A percentile compares a stretch with the other conserved stretches of the same genome.
Evolutionary conservation across 768 basidiomycete genomes (phyloP).

Genomic region (Calocybe gangraenosa): DNA sequence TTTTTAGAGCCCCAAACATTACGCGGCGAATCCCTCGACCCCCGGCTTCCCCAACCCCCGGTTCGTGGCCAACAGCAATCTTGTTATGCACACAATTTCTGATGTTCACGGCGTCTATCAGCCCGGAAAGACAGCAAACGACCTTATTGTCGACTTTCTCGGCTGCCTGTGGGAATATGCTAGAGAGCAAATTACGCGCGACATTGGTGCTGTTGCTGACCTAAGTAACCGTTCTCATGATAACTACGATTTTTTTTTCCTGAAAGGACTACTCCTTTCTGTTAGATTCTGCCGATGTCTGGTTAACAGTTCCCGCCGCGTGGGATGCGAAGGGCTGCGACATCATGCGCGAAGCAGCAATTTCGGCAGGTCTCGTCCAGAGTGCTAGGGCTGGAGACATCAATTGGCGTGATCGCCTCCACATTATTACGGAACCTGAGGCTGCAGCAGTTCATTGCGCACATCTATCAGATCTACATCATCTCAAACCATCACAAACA

Average conservation of each 20-base stretch:
- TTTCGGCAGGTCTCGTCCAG: slow-evolving; percentile 75
- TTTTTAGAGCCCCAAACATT: slow-evolving; percentile 81
- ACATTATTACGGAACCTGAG: slow-evolving; percentile 80
- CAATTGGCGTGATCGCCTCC: slow-evolving; percentile 75
- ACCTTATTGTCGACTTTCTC: slow-evolving; percentile 82
- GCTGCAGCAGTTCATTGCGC: slow-evolving; percentile 92
- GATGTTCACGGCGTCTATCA: slow-evolving; percentile 23
- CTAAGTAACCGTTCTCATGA: slow-evolving; percentile 55
- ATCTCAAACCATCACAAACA: slow-evolving; percentile 73
- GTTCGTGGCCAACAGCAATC: slow-evolving; percentile 38
- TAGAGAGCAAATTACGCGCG: slow-evolving; percentile 80
- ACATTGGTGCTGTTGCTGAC: slow-evolving; percentile 84
- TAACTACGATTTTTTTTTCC: background rate
- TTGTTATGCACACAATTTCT: slow-evolving; percentile 9
- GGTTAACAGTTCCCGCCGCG: slow-evolving; percentile 85
- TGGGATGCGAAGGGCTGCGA: slow-evolving; percentile 87
- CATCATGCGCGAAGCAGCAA: slow-evolving; percentile 83
- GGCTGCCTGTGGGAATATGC: slow-evolving; percentile 84
- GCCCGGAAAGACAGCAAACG: slow-evolving; percentile 71
- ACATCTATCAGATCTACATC: slow-evolving; percentile 74
- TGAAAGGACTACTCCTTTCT: too few relatives aligned
- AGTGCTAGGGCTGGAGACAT: slow-evolving; percentile 65
- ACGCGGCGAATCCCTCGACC: slow-evolving; percentile 72
- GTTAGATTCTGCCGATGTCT: slow-evolving; percentile 77
- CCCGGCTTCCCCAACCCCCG: slow-evolving; percentile 73